Percentiles rank a stretch among this genome's conserved stretches.
Conservation (phyloP, 768 basidiomycete genomes). For the Hypsizygus marmoreus region DNA sequence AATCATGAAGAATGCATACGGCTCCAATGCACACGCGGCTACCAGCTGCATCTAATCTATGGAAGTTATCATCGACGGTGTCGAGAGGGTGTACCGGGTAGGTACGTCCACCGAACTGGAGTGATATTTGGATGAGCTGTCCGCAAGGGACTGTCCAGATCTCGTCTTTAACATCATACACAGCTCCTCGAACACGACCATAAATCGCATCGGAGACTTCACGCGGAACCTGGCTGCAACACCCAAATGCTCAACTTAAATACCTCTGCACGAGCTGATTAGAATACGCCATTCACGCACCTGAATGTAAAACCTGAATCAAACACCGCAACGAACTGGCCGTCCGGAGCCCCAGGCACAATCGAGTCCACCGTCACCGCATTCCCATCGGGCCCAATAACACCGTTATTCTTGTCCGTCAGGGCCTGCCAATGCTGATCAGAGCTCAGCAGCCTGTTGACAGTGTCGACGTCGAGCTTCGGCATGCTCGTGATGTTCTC, state of each 20-base stretch:
- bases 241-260: slow-evolving; percentile 13
- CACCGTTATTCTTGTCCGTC: slow-evolving; percentile 63
- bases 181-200: slow-evolving; percentile 73
- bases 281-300: slow-evolving; percentile 4
- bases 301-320: slow-evolving; percentile 70
- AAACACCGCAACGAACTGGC: slow-evolving; percentile 70
- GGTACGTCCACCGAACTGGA: slow-evolving; percentile 70
- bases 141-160: slow-evolving; percentile 78
- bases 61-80: slow-evolving; percentile 60
- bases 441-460: slow-evolving; percentile 50
- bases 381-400: slow-evolving; percentile 77
- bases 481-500: slow-evolving; percentile 64
- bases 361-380: slow-evolving; percentile 62
- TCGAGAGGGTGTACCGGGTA: slow-evolving; percentile 80
- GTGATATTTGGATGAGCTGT: slow-evolving; percentile 68
- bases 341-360: slow-evolving; percentile 65
- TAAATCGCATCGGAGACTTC: slow-evolving; percentile 80
- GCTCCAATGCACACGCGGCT: slow-evolving; percentile 65
- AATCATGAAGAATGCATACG: slow-evolving; percentile 40
- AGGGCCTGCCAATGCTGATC: slow-evolving; percentile 85
- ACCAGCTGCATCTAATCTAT: slow-evolving; percentile 46
- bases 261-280: slow-evolving; percentile 1
- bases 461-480: slow-evolving; percentile 65
- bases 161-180: slow-evolving; percentile 54
- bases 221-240: slow-evolving; percentile 66